Percentiles rank a stretch among this genome's conserved stretches.
phyloP scores from a whole-genome alignment of 331 rosid genomes.

The Telfairia occidentalis region DNA sequence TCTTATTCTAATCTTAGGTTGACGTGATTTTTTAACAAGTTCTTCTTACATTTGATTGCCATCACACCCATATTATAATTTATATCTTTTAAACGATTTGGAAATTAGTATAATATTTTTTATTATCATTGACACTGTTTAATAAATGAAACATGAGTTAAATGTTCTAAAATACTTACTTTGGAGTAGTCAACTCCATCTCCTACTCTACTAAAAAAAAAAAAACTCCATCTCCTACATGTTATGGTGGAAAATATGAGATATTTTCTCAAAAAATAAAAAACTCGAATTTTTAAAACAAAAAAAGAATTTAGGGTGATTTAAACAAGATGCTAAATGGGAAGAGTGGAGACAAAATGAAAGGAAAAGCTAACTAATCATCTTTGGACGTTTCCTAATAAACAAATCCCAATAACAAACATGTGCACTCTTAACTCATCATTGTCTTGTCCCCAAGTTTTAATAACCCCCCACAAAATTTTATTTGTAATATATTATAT shows the following conservation, averaged over 20 bases:
- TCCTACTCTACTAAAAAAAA: too few species aligned
- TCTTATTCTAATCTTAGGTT: too few species aligned
- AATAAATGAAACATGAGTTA: too few species aligned
- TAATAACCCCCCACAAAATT: neutral
- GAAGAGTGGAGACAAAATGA: neutral
- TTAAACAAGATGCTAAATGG: neutral
- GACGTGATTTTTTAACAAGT: too few species aligned
- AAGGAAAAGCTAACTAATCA: neutral
- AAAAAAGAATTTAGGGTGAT: neutral
- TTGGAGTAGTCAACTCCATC: neutral
- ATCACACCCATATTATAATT: too few species aligned
- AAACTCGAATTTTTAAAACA: neutral
- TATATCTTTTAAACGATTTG: too few species aligned
- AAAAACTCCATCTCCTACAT: neutral
- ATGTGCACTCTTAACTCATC: slow-evolving; percentile 7
- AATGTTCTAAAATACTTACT: neutral
- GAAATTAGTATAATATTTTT: too few species aligned
- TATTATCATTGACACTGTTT: too few species aligned
- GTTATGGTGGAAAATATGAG: neutral
- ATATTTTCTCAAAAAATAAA: neutral
- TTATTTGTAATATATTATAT: neutral
- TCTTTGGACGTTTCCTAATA: neutral
- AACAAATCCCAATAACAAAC: slow-evolving; percentile 3
- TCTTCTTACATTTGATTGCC: too few species aligned
- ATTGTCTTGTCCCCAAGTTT: neutral